Evolutionary conservation across 176 grass and related monocot species (phyloP).

Genomic region (Carex cristatella): DNA sequence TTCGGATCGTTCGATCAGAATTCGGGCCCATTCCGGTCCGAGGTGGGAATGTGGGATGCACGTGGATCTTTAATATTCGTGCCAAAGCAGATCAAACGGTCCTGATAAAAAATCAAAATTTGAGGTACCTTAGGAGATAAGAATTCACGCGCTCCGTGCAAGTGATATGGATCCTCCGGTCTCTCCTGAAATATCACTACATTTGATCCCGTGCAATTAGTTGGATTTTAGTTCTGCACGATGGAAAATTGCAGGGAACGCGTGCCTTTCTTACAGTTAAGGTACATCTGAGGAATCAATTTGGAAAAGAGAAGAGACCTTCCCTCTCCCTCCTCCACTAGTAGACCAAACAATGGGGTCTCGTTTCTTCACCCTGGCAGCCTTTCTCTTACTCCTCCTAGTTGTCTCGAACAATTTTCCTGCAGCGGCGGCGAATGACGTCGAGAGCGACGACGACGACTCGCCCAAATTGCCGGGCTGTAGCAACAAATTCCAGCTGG

Average conservation of each 20-base stretch:
- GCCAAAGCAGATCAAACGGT: no score
- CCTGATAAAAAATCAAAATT: no score
- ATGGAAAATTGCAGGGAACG: background rate
- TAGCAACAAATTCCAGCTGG: slow-evolving; percentile 94
- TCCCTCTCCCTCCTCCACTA: slow-evolving; percentile 10
- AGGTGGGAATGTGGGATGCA: no score
- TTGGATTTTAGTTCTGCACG: background rate
- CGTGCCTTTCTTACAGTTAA: background rate
- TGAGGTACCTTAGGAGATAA: no score
- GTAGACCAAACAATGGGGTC: slow-evolving; percentile 4
- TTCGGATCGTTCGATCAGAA: no score
- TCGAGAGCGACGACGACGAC: slow-evolving; percentile 51
- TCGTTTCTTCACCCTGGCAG: background rate
- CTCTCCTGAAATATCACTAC: background rate
- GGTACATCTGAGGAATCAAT: background rate
- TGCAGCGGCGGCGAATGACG: slow-evolving; percentile 46
- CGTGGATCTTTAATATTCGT: no score
- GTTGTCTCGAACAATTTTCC: slow-evolving; percentile 19
- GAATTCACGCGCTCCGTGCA: no score
- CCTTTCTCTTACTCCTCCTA: slow-evolving; percentile 30
- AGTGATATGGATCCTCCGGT: background rate
- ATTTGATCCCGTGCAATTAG: background rate
- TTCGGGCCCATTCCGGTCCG: no score
- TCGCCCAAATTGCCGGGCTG: slow-evolving; percentile 54
- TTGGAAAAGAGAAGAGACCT: background rate